A percentile compares a stretch with the other conserved stretches of the same genome.
phyloP scores from a whole-genome alignment of 768 basidiomycete genomes.

The Ramaria sp. region DNA sequence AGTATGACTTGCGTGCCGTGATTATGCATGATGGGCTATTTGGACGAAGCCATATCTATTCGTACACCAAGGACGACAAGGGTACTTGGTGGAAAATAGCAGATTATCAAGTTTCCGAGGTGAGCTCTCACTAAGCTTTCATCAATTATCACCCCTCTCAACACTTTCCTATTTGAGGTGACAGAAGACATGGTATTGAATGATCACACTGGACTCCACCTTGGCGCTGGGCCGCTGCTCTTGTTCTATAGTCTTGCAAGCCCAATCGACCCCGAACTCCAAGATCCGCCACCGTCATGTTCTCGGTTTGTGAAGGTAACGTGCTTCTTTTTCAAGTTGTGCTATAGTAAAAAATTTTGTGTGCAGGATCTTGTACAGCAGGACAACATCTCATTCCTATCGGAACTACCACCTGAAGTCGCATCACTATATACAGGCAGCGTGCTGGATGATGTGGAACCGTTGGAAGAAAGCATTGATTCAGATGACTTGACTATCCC shows the following conservation, averaged over 20 bases:
- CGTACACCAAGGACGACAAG: slow-evolving; percentile 55
- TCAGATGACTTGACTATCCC: not conserved
- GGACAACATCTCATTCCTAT: not conserved
- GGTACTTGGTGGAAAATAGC: slow-evolving; percentile 76
- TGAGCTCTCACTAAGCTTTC: slow-evolving; percentile 14
- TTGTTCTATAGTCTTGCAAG: slow-evolving; percentile 49
- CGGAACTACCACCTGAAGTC: not conserved
- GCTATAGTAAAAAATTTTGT: not conserved
- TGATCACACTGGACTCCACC: slow-evolving; percentile 61
- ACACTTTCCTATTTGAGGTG: slow-evolving; percentile 33
- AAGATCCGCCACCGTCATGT: not conserved
- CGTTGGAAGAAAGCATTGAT: not conserved
- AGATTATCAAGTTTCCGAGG: slow-evolving; percentile 60
- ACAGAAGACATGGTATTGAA: slow-evolving; percentile 58
- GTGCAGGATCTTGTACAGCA: slow-evolving; percentile 1
- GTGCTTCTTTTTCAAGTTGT: not conserved
- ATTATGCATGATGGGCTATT: slow-evolving; percentile 69
- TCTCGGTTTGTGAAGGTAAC: not conserved
- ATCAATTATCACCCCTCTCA: not conserved
- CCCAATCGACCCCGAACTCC: not conserved
- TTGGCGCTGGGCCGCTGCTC: slow-evolving; percentile 69
- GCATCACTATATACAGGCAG: not conserved
- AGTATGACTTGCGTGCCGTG: slow-evolving; percentile 79
- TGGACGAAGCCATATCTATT: slow-evolving; percentile 69
- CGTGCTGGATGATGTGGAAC: not conserved